Conservation (phyloP, 148 eudicot species). For the Fagopyrum esculentum region DNA sequence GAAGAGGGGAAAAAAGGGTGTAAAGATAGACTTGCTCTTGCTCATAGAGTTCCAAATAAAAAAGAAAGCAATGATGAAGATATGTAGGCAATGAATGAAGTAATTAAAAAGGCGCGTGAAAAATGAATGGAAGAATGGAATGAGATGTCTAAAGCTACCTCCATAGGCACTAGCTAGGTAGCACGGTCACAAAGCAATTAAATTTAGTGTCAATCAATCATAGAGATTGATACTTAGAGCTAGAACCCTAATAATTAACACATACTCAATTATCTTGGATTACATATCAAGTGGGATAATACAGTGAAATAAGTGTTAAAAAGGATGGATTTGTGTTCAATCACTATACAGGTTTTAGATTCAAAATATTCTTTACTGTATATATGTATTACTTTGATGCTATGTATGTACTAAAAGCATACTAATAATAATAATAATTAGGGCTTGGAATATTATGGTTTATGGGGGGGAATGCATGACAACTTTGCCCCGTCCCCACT, state of each 20-base stretch:
- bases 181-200: constrained; percentile 7
- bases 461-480: constrained; percentile 2
- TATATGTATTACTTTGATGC: background rate
- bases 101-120: background rate
- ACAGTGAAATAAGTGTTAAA: background rate
- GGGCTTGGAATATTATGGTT: constrained; percentile 5
- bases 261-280: background rate
- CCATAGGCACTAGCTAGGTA: background rate
- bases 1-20: background rate
- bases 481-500: constrained; percentile 3
- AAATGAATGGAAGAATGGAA: constrained; percentile 7
- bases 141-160: background rate
- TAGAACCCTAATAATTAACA: too few relatives aligned
- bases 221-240: background rate
- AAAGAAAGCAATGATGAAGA: background rate
- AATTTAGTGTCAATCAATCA: background rate
- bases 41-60: background rate
- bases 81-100: constrained; percentile 12
- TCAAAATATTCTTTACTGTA: background rate
- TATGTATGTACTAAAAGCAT: background rate
- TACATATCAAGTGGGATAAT: background rate
- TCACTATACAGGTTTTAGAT: background rate
- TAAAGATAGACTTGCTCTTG: background rate
- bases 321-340: background rate
- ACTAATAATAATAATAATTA: background rate